Evolutionary conservation across 768 basidiomycete genomes (phyloP), one percentile per base, ranked within the genome.

Genomic region (Saitozyma sp.): DNA sequence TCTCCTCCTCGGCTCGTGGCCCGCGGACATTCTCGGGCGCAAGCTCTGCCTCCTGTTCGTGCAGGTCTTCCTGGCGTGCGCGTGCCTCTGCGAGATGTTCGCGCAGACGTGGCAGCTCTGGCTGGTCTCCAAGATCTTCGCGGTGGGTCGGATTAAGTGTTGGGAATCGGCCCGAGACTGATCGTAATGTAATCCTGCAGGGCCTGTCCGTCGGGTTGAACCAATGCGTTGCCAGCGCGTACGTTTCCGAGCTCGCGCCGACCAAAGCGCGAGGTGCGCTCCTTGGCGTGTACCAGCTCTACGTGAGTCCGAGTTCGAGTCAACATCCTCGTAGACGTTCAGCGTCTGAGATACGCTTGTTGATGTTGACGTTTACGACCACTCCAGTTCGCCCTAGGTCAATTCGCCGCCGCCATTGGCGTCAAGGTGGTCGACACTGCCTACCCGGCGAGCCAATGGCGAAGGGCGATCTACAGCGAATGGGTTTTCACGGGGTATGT

Each of bases 371-470:
- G 29, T 29, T 29, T 29, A 2, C 29, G 29, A 5, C 2, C 5
- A 29, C 29, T 29, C 29, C 29, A 29, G 29, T 29, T 29, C 42
- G 56, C 56, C 16, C 10, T 63, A 6, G 62, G 61, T 17, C 61
- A 63, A 49, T 42, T 63, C 49, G 19, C 51, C 6, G 29, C 56
- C 38, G 55, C 61, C 50, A 63, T 63, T 56, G 61, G 41, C 14
- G 17, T 41, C n/a, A 29, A 57, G n/a, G 37, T 61, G 16, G 20
- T 29, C 29, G 29, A 29, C 29, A 29, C 29, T 29, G 29, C 29
- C 51, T 10, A 16, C 40, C 43, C 39, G 2, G 29, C 29, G 29
- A 29, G 29, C 29, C 29, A 29, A 29, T 29, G 29, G 29, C 29
- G 29, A 29, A 29, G 29, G 29, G 29, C 29, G 5, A 29, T 29